Base-by-base conservation (phyloP, 228 moss, liverwort and hornwort species). In the Sphagnum fallax region DNA sequence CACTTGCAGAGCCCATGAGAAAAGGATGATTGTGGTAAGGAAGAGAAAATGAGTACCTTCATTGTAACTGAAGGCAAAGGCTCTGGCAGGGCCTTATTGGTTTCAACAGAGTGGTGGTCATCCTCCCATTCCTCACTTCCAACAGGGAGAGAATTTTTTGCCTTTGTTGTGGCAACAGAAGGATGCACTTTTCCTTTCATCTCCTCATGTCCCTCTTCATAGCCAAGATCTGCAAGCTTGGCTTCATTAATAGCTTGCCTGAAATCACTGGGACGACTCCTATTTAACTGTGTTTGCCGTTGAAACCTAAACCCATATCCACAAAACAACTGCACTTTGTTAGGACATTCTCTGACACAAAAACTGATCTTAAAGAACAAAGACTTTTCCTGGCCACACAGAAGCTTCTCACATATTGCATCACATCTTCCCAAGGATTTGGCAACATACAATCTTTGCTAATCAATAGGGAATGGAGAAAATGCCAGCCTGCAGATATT, bases 261-360 rank as follows among this genome's bases (percentile, higher is more conserved):
- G 68, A 98, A 98, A 75, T 98, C 94, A 76, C 80, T 86, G 62
- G 98, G 98, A 49, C 88, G 85, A 86, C 92, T 94, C 72, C 85
- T 90, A 78, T 98, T 98, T 74, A 98, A 82, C 66, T 92, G 85
- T 51, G 98, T 98, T 80, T 98, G 98, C 47, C 71, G 73, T 60
- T 81, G 80, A 73, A 94, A 98, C 77, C 98, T 98, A 92, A 52
- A 74, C 74, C 63, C 57, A 80, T 61, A 74, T 2, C 14, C 48
- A 62, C 50, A 15, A 52, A 12, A 64, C 16, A 16, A 61, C 14
- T 14, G n/a, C 60, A 61, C 5, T 61, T 14, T 14, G 16, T 32
- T 32, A 32, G 32, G 32, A 32, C 32, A 32, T 32, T 32, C 32
- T 32, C 32, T 32, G 16, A 6, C 16, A 16, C 60, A 61, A 61